Evolutionary conservation across 306 rosid species (phyloP), one percentile per base, ranked within the genome.

Genomic region (Quercus gilva): DNA sequence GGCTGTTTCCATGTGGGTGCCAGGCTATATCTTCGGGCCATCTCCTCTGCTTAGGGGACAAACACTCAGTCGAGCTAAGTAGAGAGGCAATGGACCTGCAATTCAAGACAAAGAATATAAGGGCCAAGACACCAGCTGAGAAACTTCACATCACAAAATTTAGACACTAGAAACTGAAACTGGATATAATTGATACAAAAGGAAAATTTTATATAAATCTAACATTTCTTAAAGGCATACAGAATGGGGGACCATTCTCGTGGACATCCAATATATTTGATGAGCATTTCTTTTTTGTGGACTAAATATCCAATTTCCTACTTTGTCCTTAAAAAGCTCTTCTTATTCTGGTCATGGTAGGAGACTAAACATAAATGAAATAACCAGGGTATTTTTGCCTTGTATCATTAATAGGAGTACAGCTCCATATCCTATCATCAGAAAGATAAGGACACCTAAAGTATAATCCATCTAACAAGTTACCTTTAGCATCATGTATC

Each of bases 21-120:
- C 99, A 94, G 52, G 87, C 87, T 71, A 94, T 77, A 84, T 91
- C 97, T 85, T 94, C 99, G 3, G 99, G 95, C 99, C 97, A 94
- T 86, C 97, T 92, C 85, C 97, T 87, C 56, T 87, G 92, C 58
- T 91, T 87, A 55, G 84, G 82, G 75, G 99, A 91, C 73, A 58
- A 61, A 70, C 97, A 92, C 73, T 94, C 94, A 17, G 90, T 71
- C 52, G 85, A 55, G 84, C 92, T 88, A 85, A 91, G 94, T 53
- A 84, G 81, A 75, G 99, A 91, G 83, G 93, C 97, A 82, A 90
- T 84, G 52, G 94, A 87, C 81, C 99, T 94, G 86, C 84, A 83
- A 82, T 71, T 49, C 75, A 65, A 60, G 78, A 52, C 69, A 26
- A 20, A 72, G 43, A 52, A 35, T 45, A 71, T 5, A 75, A 63